Evolutionary conservation across 1,139 yeast species (phyloP), one percentile per base, ranked within the genome.

Genomic region (Chernovozyma sophiae-reginae): DNA sequence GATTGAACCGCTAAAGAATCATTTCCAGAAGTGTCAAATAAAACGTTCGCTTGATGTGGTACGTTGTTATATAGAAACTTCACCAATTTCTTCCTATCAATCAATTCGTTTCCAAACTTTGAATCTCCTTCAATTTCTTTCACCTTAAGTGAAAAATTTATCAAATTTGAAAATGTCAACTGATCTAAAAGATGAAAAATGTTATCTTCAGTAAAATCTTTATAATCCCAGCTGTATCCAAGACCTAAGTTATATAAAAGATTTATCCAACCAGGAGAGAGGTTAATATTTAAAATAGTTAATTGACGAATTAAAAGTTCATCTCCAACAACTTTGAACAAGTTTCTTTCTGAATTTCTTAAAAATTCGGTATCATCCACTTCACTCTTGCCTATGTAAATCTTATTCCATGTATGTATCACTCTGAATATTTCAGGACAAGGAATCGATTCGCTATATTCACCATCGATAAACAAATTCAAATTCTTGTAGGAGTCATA

Each of bases 401-500:
- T 36, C 40, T 68, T 69, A 44, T 67, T 62, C 74, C 74, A 70
- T 4, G 45, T 45, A 12, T 53, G 50, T 2, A 62, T 40, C 14
- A 48, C 48, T 37, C 59, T 58, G 30, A 48, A 46, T 4, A 68
- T 46, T 14, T 60, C 62, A 1, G 73, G 65, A 38, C 72, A 66
- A 1, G 75, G 74, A 8, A 69, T 66, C 11, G 70, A 65, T 43
- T 70, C 76, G 32, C 69, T 58, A 40, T 66, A 66, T 32, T 68
- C 72, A 4, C 75, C 75, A 44, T 70, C 63, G 7, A 70, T 43
- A 43, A 45, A 69, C 13, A 70, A 52, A 39, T 60, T 66, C 35
- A 70, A 53, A 42, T 67, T 68, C 8, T 60, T 54, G 42, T 58
- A 59, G 13, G 48, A 48, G 44, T 70, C 74, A 43, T 59, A 70